A percentile compares a stretch with the other conserved stretches of the same genome.
phyloP scores from a whole-genome alignment of 768 basidiomycete genomes.

The Lactarius hengduanensis region DNA sequence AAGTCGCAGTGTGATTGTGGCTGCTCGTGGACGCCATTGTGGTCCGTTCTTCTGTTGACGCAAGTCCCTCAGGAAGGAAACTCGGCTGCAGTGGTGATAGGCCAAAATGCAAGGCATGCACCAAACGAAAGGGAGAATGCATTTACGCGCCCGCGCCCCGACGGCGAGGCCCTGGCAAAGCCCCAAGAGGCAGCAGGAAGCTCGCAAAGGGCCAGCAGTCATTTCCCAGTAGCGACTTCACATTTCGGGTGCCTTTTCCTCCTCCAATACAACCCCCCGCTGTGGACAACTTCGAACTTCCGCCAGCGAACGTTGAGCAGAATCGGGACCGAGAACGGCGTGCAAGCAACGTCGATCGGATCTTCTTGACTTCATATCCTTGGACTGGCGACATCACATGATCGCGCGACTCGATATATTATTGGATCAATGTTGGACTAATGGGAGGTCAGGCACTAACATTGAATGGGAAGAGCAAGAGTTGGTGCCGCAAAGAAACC shows the following conservation, averaged over 20 bases:
- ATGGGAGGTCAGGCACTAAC: neutral
- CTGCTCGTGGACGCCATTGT: constrained; percentile 18
- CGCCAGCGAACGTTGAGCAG: constrained; percentile 8
- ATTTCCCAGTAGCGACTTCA: constrained; percentile 6
- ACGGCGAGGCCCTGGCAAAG: constrained; percentile 75
- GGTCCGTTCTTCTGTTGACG: constrained; percentile 21
- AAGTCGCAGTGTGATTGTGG: constrained; percentile 19
- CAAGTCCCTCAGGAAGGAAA: constrained; percentile 55
- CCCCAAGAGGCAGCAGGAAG: constrained; percentile 51
- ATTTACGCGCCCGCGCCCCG: constrained; percentile 50
- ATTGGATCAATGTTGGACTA: constrained; percentile 4
- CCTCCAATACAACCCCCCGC: constrained; percentile 7
- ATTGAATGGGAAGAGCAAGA: neutral
- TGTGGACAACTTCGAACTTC: neutral
- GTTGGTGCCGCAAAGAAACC: neutral
- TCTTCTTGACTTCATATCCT: constrained; percentile 13
- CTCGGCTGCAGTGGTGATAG: constrained; percentile 67
- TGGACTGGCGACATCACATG: constrained; percentile 15
- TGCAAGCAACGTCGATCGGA: constrained; percentile 8
- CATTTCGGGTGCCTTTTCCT: constrained; percentile 16
- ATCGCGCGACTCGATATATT: constrained; percentile 1
- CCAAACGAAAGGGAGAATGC: constrained; percentile 50
- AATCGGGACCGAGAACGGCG: constrained; percentile 4
- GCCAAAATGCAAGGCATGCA: constrained; percentile 65
- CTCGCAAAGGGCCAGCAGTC: constrained; percentile 8